Evolutionary conservation across 164 flowering plant species (phyloP).

Genomic region (Malania oleifera): DNA sequence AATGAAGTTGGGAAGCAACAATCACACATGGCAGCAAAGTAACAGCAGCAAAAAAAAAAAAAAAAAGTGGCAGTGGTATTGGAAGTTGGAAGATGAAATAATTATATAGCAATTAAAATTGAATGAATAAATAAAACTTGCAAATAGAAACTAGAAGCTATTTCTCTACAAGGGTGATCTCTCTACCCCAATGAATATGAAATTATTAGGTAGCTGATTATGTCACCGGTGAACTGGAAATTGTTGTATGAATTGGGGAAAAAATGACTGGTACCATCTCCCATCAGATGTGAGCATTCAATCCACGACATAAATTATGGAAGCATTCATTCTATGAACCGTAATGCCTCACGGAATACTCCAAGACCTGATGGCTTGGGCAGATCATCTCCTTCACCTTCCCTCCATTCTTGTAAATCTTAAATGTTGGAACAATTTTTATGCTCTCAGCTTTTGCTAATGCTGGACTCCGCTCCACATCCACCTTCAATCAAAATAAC

Average conservation of each 20-base stretch:
- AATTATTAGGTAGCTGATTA: constrained; percentile 1
- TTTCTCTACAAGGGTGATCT: neutral
- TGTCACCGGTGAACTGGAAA: neutral
- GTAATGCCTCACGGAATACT: constrained; percentile 3
- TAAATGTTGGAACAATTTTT: constrained; percentile 1
- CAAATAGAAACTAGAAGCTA: neutral
- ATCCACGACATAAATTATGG: neutral
- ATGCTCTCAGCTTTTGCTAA: constrained; percentile 5
- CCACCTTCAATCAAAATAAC: constrained; percentile 3
- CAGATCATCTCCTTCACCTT: constrained; percentile 7
- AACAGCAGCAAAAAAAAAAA: too few relatives aligned
- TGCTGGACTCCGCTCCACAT: constrained; percentile 3
- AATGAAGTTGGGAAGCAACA: too few relatives aligned
- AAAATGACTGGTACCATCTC: neutral
- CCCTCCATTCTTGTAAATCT: neutral
- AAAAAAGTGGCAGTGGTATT: neutral
- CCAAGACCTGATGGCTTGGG: constrained; percentile 2
- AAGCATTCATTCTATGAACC: neutral
- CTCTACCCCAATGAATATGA: neutral
- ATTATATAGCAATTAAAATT: neutral
- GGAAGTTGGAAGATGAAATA: neutral
- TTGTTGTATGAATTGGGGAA: neutral
- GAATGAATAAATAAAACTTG: constrained; percentile 1
- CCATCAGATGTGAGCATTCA: neutral
- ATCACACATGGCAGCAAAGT: too few relatives aligned